Evolutionary conservation across 2,329 filamentous ascomycete species (phyloP), one percentile per base, ranked within the genome.

Genomic region (Ophiocordyceps camponoti-rufipedis): DNA sequence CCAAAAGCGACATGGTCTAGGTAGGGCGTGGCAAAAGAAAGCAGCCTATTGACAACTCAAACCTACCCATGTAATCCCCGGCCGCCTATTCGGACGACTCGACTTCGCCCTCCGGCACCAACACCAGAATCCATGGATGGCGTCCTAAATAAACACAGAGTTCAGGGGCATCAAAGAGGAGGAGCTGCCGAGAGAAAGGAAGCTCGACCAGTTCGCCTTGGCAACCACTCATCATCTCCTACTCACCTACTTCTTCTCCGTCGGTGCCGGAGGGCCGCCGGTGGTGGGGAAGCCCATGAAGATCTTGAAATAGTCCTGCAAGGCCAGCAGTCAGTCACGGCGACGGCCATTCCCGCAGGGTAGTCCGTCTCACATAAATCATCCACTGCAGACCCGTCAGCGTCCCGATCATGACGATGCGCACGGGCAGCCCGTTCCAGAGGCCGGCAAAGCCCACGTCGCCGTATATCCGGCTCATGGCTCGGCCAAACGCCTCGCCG

Each of bases 371-470:
- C 56, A 75, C 82, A 66, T 88, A 91, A 60, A 88, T 91, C 80
- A 93, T 85, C 86, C 86, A 94, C 68, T 94, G 87, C 49, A 94
- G 67, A 48, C 84, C 85, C 18, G 85, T 93, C 56, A 82, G 61
- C 28, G 78, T 82, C 53, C 82, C 84, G 51, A 93, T 85, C 87
- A 94, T 94, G 56, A 94, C 78, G 56, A 94, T 94, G 48, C 74
- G 61, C 44, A 94, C 82, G 0, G 84, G 81, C 41, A 95, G 66
- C 9, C 88, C 88, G 57, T 93, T 94, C 88, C 88, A 94, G 28
- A 95, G 72, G n/a, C 88, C 88, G 14, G 54, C 55, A 62, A 94
- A 93, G 31, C 87, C 87, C 56, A 93, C 91, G 35, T 93, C 83
- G 56, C 72, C 75, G 67, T 94, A 94, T 55, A 94, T 91, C 41